Evolutionary conservation across 2,329 filamentous ascomycete genomes (phyloP).

Genomic region (Epicoccum nigrum): DNA sequence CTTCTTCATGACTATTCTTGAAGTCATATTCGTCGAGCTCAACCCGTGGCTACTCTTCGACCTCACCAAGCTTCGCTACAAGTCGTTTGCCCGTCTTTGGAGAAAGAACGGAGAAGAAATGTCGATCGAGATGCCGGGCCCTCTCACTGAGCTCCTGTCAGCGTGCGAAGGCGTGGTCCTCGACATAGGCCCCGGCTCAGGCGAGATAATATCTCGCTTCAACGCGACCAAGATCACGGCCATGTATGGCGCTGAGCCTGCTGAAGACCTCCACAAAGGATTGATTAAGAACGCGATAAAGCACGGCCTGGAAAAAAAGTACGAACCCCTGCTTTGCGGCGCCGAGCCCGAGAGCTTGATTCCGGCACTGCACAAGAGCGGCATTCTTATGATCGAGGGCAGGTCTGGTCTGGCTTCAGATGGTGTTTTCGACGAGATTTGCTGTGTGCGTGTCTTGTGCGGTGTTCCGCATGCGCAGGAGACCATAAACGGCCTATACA

Average conservation of each 20-base stretch:
- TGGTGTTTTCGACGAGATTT: slow-evolving; percentile 61
- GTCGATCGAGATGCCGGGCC: slow-evolving; percentile 47
- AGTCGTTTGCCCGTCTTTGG: slow-evolving; percentile 46
- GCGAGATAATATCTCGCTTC: slow-evolving; percentile 57
- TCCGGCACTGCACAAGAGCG: slow-evolving; percentile 52
- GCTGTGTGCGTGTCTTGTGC: slow-evolving; percentile 62
- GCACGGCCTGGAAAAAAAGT: slow-evolving; percentile 54
- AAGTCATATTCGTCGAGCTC: slow-evolving; percentile 37
- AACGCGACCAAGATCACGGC: slow-evolving; percentile 50
- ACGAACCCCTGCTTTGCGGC: slow-evolving; percentile 57
- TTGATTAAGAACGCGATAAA: slow-evolving; percentile 51
- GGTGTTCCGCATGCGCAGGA: slow-evolving; percentile 57
- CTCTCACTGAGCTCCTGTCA: slow-evolving; percentile 33
- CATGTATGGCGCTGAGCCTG: slow-evolving; percentile 63
- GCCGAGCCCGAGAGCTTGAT: slow-evolving; percentile 56
- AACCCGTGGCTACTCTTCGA: slow-evolving; percentile 37
- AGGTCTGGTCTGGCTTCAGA: slow-evolving; percentile 30
- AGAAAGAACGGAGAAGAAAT: slow-evolving; percentile 43
- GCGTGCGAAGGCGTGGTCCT: slow-evolving; percentile 43
- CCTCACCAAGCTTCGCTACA: slow-evolving; percentile 37
- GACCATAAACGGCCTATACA: slow-evolving; percentile 56
- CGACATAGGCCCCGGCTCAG: slow-evolving; percentile 58
- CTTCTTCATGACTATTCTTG: slow-evolving; percentile 43
- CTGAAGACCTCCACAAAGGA: slow-evolving; percentile 53
- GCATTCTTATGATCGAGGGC: slow-evolving; percentile 41